These are phyloP conservation scores for Irpex lacteus DNA, from an alignment of 1,284 basidiomycete species.

Conservation along the genomic window DNA sequence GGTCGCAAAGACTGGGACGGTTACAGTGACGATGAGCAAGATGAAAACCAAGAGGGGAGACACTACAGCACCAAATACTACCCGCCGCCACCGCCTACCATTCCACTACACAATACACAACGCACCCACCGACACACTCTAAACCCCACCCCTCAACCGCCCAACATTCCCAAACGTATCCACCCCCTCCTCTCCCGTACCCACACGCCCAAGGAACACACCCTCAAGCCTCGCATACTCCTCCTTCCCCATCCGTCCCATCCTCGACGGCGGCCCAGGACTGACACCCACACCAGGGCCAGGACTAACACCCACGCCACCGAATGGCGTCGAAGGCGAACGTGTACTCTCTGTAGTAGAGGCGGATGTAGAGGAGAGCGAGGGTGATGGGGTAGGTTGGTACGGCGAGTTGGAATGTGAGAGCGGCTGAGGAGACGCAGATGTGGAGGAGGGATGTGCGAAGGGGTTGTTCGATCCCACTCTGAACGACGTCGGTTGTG, in stretches of 20 bases:
- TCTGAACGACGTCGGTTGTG: conserved; percentile 55
- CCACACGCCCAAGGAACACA: conserved; percentile 9
- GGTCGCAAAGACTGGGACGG: too few relatives aligned
- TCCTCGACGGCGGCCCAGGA: not conserved
- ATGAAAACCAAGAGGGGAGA: too few relatives aligned
- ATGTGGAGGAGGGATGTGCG: conserved; percentile 34
- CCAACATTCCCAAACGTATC: conserved; percentile 35
- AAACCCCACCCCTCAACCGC: conserved; percentile 18
- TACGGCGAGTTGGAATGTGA: not conserved
- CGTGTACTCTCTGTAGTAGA: conserved; percentile 25
- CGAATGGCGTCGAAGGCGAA: conserved; percentile 36
- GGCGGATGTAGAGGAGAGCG: conserved; percentile 2
- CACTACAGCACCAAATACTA: too few relatives aligned
- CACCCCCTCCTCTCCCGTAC: conserved; percentile 24
- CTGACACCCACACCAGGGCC: not conserved
- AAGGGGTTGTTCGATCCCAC: conserved; percentile 94
- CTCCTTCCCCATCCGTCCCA: conserved; percentile 14
- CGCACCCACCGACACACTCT: not conserved
- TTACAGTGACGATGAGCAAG: too few relatives aligned
- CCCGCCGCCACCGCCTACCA: too few relatives aligned
- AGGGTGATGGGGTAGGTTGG: conserved; percentile 20
- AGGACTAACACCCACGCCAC: conserved; percentile 20
- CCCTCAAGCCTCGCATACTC: conserved; percentile 41
- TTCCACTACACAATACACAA: not conserved
- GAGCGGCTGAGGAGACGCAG: not conserved